Percentiles rank a stretch among this genome's conserved stretches.
Conservation (phyloP, 1,284 basidiomycete genomes). For the Coniferiporia weirii region DNA sequence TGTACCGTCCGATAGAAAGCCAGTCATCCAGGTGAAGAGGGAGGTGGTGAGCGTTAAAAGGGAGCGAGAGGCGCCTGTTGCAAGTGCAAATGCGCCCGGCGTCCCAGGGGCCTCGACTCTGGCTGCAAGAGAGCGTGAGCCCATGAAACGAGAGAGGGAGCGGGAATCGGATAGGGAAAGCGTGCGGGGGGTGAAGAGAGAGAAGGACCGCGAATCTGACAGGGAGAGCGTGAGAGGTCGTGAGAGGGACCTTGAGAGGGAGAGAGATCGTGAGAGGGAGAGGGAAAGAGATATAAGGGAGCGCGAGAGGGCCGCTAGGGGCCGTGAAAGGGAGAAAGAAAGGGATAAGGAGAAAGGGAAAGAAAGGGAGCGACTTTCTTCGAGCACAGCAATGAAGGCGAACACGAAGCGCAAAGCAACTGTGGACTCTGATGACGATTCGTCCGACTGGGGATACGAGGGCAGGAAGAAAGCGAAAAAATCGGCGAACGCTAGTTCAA, state of each 20-base stretch:
- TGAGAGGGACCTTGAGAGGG: constrained; percentile 22
- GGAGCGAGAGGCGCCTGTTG: constrained; percentile 23
- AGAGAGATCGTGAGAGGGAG: constrained; percentile 13
- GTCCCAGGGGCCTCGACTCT: not conserved
- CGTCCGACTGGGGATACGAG: constrained; percentile 16
- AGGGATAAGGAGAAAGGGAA: constrained; percentile 29
- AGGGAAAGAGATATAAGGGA: constrained; percentile 25
- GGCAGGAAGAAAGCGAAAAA: constrained; percentile 3
- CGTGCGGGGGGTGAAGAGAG: constrained; percentile 26
- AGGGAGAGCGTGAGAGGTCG: constrained; percentile 26
- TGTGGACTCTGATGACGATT: constrained; percentile 9
- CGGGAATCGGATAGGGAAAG: constrained; percentile 25
- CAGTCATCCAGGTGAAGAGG: not conserved
- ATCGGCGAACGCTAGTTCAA: constrained; percentile 17
- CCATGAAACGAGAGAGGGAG: constrained; percentile 28
- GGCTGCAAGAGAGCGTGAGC: not conserved
- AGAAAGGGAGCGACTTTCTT: constrained; percentile 2
- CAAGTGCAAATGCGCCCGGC: constrained; percentile 28
- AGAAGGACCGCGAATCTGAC: constrained; percentile 26
- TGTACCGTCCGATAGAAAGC: constrained; percentile 13
- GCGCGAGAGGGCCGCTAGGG: constrained; percentile 23
- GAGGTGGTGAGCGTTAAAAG: constrained; percentile 18
- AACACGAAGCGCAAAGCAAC: constrained; percentile 2
- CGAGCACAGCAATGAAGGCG: not conserved
- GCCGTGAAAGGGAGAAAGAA: constrained; percentile 22